Evolutionary conservation across 2,329 filamentous ascomycete genomes (phyloP), one percentile per base, ranked within the genome.

Genomic region (Fusarium sp.): DNA sequence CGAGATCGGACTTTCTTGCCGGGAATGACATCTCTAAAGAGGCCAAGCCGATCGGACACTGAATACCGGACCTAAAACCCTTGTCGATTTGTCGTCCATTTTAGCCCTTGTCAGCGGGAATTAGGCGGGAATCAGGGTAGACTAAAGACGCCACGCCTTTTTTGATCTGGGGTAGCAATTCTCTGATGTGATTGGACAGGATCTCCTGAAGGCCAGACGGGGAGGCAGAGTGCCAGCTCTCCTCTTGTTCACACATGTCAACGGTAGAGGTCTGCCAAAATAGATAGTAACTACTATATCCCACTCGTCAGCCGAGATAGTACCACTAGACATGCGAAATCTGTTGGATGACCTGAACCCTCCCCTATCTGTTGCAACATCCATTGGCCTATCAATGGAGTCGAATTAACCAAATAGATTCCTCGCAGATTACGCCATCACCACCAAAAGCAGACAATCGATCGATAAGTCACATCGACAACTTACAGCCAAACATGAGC

Each of bases 341-440:
- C 48, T 29, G 27, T 52, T 31, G 18, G 4, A 20, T 31, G 27
- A 31, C 6, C 11, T 13, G 11, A 52, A 31, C 14, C 18, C 24
- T 11, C 5, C 24, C 5, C 13, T 48, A 48, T 48, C 20, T 14
- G 18, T 48, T 48, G 20, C 20, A 24, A 29, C 7, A 10, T 18
- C 16, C 24, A 29, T 6, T 29, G 24, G 18, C 22, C 22, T 27
- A 29, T 50, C 16, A 29, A 48, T 8, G 13, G 48, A 20, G 27
- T 14, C 2, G 27, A 13, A 9, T 33, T n/a, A 33, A 20, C 27
- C 50, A 54, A 54, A 14, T 54, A 54, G 5, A 20, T 16, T 14
- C 6, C 18, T 33, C 27, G n/a, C 16, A 58, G 56, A 58, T 58
- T 58, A 58, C 56, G 56, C 56, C 56, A 58, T 58, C 35, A 58